Conservation (phyloP, 1,284 basidiomycete genomes). For the Calocybe gambosa region DNA sequence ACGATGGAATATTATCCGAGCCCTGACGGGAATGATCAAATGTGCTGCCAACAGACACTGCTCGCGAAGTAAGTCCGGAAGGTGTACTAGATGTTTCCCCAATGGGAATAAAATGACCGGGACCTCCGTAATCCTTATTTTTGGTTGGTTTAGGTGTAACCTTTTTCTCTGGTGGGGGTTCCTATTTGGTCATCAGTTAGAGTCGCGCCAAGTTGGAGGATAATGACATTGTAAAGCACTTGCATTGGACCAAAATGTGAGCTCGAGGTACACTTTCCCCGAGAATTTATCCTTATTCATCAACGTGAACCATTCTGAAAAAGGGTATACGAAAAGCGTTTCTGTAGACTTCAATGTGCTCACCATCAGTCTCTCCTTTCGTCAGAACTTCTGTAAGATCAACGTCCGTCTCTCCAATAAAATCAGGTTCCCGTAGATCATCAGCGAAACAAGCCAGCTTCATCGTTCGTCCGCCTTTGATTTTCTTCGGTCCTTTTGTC, state of each 20-base stretch:
- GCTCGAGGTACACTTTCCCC: constrained; percentile 89
- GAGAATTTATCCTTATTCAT: constrained; percentile 88
- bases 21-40: constrained; percentile 35
- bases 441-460: constrained; percentile 89
- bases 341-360: constrained; percentile 23
- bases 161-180: constrained; percentile 69
- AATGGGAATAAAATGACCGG: constrained; percentile 64
- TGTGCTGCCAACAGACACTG: constrained; percentile 31
- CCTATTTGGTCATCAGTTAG: constrained; percentile 34
- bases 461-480: constrained; percentile 72
- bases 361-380: constrained; percentile 95
- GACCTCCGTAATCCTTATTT: constrained; percentile 65
- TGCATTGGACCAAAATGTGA: constrained; percentile 96
- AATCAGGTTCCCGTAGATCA: constrained; percentile 90
- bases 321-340: constrained; percentile 7
- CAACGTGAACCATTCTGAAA: constrained; percentile 88
- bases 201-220: neutral
- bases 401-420: constrained; percentile 89
- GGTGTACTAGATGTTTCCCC: constrained; percentile 31
- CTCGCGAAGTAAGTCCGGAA: constrained; percentile 27
- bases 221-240: constrained; percentile 28
- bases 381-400: constrained; percentile 88
- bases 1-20: constrained; percentile 47
- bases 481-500: constrained; percentile 11
- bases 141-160: constrained; percentile 42